These are phyloP conservation scores for Lentinula sp. DNA, from an alignment of 768 basidiomycete species.

Conservation along the genomic window DNA sequence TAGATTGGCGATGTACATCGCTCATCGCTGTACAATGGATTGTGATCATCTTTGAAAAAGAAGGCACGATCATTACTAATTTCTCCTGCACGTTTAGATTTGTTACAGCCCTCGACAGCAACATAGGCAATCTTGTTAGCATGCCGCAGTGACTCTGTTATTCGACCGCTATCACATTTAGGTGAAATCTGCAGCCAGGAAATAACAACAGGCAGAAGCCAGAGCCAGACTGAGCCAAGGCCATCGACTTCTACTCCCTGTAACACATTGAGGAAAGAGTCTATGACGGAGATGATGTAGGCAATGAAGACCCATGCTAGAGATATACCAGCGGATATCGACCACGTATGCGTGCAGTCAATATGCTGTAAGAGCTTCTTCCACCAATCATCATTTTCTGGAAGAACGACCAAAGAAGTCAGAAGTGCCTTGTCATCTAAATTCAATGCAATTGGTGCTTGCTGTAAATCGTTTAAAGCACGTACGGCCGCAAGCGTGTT, in stretches of 20 bases:
- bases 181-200: conserved; percentile 37
- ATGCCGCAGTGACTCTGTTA: conserved; percentile 19
- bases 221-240: conserved; percentile 35
- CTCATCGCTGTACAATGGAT: conserved; percentile 11
- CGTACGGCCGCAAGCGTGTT: conserved; percentile 23
- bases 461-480: conserved; percentile 34
- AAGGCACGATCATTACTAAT: conserved; percentile 3
- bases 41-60: neutral
- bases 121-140: conserved; percentile 23
- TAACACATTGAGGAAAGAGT: conserved; percentile 19
- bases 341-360: conserved; percentile 32
- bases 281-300: conserved; percentile 31
- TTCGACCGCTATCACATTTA: conserved; percentile 26
- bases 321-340: conserved; percentile 29
- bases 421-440: conserved; percentile 19
- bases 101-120: conserved; percentile 8
- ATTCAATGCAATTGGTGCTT: conserved; percentile 29
- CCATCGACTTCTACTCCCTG: conserved; percentile 20
- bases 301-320: conserved; percentile 40
- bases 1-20: conserved; percentile 16
- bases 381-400: conserved; percentile 39
- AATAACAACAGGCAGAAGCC: conserved; percentile 33
- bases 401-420: conserved; percentile 35
- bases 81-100: conserved; percentile 2
- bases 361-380: conserved; percentile 21